These are phyloP conservation scores for Pyricularia grisea DNA, from an alignment of 2,329 filamentous ascomycete genomes.

Conservation along the genomic window DNA sequence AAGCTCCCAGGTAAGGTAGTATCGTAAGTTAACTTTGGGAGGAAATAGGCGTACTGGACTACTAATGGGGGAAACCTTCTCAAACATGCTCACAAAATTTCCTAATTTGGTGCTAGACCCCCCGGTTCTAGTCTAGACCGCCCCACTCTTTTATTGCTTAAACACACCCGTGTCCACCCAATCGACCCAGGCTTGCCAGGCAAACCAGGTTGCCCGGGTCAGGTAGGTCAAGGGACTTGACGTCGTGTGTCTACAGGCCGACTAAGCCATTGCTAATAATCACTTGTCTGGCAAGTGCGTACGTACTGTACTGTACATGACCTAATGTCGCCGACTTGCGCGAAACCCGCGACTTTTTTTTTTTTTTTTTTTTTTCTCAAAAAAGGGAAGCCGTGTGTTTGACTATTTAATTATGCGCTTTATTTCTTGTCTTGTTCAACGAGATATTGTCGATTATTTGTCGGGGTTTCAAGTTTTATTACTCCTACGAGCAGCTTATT, in stretches of 20 bases:
- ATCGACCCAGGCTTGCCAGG: too few relatives aligned
- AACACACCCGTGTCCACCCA: neutral
- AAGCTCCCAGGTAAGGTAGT: neutral
- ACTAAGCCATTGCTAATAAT: neutral
- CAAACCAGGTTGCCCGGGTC: neutral
- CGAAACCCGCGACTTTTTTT: too few relatives aligned
- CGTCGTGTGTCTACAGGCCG: neutral
- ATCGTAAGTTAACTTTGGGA: too few relatives aligned
- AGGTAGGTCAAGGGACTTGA: neutral
- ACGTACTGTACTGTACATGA: neutral
- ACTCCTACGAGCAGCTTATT: too few relatives aligned
- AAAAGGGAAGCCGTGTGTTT: too few relatives aligned
- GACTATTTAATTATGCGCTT: too few relatives aligned
- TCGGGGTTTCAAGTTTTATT: too few relatives aligned
- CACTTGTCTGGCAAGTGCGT: neutral
- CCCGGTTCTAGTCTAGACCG: neutral
- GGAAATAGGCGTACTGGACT: too few relatives aligned
- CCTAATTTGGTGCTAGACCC: neutral
- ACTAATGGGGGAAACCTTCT: neutral
- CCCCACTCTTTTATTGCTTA: neutral
- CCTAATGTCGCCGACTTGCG: too few relatives aligned
- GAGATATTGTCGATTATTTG: too few relatives aligned
- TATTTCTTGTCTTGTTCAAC: too few relatives aligned
- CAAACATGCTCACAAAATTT: constrained; percentile 4
- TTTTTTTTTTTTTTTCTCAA: too few relatives aligned